Base-by-base conservation (phyloP, 345 rosid genomes). In the Streptanthus diversifolius region DNA sequence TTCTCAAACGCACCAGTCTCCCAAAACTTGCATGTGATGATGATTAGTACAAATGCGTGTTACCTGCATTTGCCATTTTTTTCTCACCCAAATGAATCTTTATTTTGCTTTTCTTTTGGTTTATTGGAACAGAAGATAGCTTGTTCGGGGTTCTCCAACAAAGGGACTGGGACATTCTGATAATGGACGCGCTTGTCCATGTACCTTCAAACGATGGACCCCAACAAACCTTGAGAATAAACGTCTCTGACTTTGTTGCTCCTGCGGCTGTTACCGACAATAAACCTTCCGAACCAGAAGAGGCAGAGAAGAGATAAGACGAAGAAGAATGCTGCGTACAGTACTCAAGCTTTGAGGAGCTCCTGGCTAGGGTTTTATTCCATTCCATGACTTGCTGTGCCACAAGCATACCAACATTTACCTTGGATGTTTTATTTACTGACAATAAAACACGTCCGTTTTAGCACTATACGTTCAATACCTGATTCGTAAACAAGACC, bases 161-260 rank as follows among this genome's bases (percentile, higher is more conserved):
- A 48, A 83, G 82, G 62, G 84, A 91, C 53, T 90, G 99, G 99
- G 90, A 95, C 52, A 85, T 91, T 74, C 81, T 95, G 66, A 76
- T 91, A 18, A 85, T 91, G 96, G 96, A 95, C 29, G 98, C 99
- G 5, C 93, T 91, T 61, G 85, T 95, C 43, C 88, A 86, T 15
- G 60, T 91, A 68, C 98, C 97, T 18, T 83, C 80, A 59, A 90
- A 90, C 2, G 89, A 90, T 22, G 98, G 82, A 72, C 83, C 85
- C 63, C 84, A 72, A 55, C 87, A 84, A 79, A 80, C 93, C 6
- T 52, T 83, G 72, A 86, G 96, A 35, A 80, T 95, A 7, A 82
- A 74, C 59, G 56, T 89, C 2, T 74, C 75, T 1, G 89, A 82
- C 75, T 77, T 45, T 47, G 44, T 63, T 44, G 67, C 83, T 8